Evolutionary conservation across 192 early-diverging fungal species (phyloP), one percentile per base, ranked within the genome.

Genomic region (Entomortierella lignicola): DNA sequence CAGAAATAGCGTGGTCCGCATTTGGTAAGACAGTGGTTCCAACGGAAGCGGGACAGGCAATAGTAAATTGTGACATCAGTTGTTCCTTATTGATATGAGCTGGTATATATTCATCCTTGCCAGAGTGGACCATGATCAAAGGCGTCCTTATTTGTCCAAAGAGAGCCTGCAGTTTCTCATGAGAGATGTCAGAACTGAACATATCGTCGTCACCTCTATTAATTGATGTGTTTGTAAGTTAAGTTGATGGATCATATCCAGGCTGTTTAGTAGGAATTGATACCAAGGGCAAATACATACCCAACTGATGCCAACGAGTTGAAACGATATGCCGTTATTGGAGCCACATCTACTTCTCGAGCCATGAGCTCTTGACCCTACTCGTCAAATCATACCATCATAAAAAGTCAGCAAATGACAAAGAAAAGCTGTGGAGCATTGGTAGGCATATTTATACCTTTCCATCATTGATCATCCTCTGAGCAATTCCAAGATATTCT

Each of bases 281-380:
- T n/a, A n/a, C n/a, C n/a, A n/a, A n/a, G n/a, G n/a, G n/a, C n/a
- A n/a, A n/a, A n/a, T n/a, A n/a, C 58, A 69, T 67, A 83, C 84
- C 77, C 73, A 27, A 63, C 55, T 21, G 81, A 66, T 31, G 39
- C 62, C 8, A 85, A 27, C 3, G 82, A 80, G 43, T 68, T 71
- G 62, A 73, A 85, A 1, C 84, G 77, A 37, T 69, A 68, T 0
- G 82, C 84, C 12, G 84, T 79, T 4, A 85, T 71, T 15, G 82
- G 82, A 4, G 67, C 72, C 2, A 66, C 50, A 21, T 71, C 66
- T 2, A 77, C 68, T 29, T 72, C 68, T 12, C 74, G 31, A n/a
- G 80, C 66, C 79, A 85, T 83, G 37, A 75, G 71, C 18, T 75
- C 72, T n/a, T 83, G 63, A 1, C 66, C 72, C 65, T 77, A 54